Base-by-base conservation (phyloP, 371 early-diverging fungal species). In the Mucor lusitanicus region DNA sequence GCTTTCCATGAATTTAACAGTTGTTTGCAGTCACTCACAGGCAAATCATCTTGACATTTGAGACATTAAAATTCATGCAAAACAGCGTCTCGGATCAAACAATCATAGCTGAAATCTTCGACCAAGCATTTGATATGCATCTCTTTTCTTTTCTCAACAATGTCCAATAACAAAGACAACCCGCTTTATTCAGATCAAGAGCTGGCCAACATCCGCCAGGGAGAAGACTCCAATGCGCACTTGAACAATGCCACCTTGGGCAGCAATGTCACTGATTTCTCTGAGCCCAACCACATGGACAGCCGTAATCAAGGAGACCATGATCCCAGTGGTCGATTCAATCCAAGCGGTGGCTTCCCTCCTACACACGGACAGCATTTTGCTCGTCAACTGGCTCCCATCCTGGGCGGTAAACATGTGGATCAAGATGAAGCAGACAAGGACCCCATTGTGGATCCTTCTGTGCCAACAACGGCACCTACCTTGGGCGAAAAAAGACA, bases 341-440 rank as follows among this genome's bases (percentile, higher is more conserved):
- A 67, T 25, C 61, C 67, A 4, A 61, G 28, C 42, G 67, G 67
- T n/a, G 67, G 48, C 1, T 44, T 59, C 3, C 59, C 62, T 13
- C 40, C 48, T 19, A 12, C 19, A 3, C 32, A 35, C 17, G 67
- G 57, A 25, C 50, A 48, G n/a, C 13, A 42, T 9, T 71, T 71
- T 30, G 40, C 60, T 23, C 73, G 73, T 27, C 73, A 72, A 25
- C 17, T 59, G 3, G 73, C 59, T 9, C 73, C 73, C 21, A 28
- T 72, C 6, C 25, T 58, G 32, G 66, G 69, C 28, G 72, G 73
- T 1, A 73, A 65, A 54, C 65, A 59, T 46, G 59, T 39, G 5
- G 48, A 61, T 35, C 61, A 69, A 21, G 35, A 62, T 13, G 40
- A 50, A 25, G 17, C 27, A 11, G 28, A 42, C 32, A 48, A 6